phyloP scores from a whole-genome alignment of 108 stramenopile species.

The Cyclotella choctawhatcheeana region DNA sequence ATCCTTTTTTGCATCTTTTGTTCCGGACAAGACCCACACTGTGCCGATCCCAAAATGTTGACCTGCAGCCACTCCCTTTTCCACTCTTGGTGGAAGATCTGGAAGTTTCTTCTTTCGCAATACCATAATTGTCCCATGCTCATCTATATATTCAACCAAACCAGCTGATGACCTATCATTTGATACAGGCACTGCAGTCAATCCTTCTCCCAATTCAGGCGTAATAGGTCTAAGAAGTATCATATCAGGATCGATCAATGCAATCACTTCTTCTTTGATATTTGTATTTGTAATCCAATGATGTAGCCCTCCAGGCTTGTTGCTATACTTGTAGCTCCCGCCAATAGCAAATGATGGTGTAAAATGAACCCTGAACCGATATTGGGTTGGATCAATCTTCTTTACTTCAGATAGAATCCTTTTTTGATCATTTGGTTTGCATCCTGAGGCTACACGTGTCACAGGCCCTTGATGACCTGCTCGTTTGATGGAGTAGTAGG shows the following conservation, averaged over 20 bases:
- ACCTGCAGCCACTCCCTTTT: constrained; percentile 36
- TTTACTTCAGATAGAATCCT: constrained; percentile 21
- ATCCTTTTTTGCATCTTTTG: constrained; percentile 36
- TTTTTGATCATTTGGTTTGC: constrained; percentile 36
- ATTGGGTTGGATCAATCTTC: constrained; percentile 34
- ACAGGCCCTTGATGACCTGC: constrained; percentile 81
- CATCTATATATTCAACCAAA: constrained; percentile 37
- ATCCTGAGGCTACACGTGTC: constrained; percentile 90
- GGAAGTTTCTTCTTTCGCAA: constrained; percentile 31
- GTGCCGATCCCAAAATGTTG: constrained; percentile 51
- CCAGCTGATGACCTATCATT: not conserved
- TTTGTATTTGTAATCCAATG: constrained; percentile 78
- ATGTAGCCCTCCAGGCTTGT: constrained; percentile 89
- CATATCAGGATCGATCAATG: constrained; percentile 86
- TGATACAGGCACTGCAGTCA: constrained; percentile 1
- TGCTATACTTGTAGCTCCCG: constrained; percentile 83
- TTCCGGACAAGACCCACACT: constrained; percentile 36
- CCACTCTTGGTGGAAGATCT: constrained; percentile 15
- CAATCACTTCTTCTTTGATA: constrained; percentile 64
- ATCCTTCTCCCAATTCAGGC: constrained; percentile 43
- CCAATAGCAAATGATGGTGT: constrained; percentile 57
- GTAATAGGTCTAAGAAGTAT: constrained; percentile 76
- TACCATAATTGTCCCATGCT: constrained; percentile 15
- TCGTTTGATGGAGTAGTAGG: constrained; percentile 76
- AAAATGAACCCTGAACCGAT: constrained; percentile 68